Conservation (phyloP, 306 rosid species). For the Casuarina equisetifolia region DNA sequence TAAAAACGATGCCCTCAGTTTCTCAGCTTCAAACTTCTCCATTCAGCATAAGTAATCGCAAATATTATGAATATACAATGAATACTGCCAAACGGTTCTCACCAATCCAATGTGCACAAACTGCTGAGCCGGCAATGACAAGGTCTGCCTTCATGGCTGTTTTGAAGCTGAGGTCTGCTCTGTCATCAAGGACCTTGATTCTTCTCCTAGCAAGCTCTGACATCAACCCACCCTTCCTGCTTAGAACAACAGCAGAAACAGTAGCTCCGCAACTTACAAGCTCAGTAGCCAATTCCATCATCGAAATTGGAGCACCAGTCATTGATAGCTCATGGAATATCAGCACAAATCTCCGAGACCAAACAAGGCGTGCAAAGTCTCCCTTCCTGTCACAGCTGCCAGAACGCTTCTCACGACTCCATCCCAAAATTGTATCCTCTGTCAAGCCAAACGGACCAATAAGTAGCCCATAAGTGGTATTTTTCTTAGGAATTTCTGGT, state of each 20-base stretch:
- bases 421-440: constrained; percentile 70
- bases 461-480: constrained; percentile 75
- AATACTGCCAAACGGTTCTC: constrained; percentile 31
- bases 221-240: constrained; percentile 92
- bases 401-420: constrained; percentile 64
- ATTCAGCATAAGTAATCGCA: constrained; percentile 1
- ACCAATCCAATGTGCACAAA: constrained; percentile 96
- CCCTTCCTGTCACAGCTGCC: constrained; percentile 70
- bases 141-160: constrained; percentile 73
- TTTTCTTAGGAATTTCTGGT: constrained; percentile 59
- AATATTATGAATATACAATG: constrained; percentile 1
- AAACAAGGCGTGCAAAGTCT: constrained; percentile 66
- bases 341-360: constrained; percentile 76
- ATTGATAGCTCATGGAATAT: constrained; percentile 92
- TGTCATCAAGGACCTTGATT: constrained; percentile 87
- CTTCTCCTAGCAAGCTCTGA: constrained; percentile 72
- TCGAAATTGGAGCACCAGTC: constrained; percentile 95
- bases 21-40: background rate
- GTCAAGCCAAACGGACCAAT: constrained; percentile 81
- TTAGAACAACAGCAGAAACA: constrained; percentile 85
- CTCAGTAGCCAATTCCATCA: constrained; percentile 94
- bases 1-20: constrained; percentile 2
- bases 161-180: constrained; percentile 64
- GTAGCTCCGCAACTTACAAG: constrained; percentile 83
- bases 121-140: constrained; percentile 90